A percentile compares a stretch with the other conserved stretches of the same genome.
These are phyloP conservation scores for Carex sylvatica DNA, from an alignment of 202 grass and related monocot species.

Conservation along the genomic window DNA sequence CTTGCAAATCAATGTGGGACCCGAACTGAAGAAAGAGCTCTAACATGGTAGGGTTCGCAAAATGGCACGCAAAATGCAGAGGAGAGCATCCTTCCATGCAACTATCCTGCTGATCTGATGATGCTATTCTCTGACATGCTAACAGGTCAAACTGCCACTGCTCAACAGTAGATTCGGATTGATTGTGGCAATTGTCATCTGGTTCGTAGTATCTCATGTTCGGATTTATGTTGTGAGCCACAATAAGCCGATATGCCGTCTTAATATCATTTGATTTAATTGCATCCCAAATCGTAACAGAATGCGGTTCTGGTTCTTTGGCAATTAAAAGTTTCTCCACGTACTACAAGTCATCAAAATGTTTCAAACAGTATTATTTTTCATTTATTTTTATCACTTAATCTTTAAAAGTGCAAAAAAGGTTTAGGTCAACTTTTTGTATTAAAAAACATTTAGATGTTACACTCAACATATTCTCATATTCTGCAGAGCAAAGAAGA, in stretches of 20 bases:
- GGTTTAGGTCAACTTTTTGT: neutral
- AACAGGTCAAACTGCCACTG: conserved; percentile 55
- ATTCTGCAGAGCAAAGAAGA: neutral
- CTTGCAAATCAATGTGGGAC: conserved; percentile 76
- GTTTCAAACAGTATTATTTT: neutral
- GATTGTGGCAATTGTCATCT: conserved; percentile 47
- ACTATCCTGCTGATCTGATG: conserved; percentile 52
- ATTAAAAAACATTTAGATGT: neutral
- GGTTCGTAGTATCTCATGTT: conserved; percentile 71
- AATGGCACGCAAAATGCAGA: conserved; percentile 68
- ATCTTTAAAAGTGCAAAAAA: neutral
- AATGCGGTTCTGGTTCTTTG: conserved; percentile 38
- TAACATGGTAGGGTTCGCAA: conserved; percentile 46
- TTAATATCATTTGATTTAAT: conserved; percentile 64
- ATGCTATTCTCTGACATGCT: conserved; percentile 52
- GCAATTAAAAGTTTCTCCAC: conserved; percentile 73
- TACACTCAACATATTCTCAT: neutral
- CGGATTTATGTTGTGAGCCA: conserved; percentile 41
- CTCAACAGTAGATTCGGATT: conserved; percentile 43
- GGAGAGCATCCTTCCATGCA: conserved; percentile 84
- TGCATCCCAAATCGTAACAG: conserved; percentile 64
- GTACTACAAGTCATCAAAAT: conserved; percentile 60
- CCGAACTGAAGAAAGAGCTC: conserved; percentile 87
- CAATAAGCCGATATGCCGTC: conserved; percentile 62
- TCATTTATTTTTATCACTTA: neutral